These are phyloP conservation scores for Scedosporium apiospermum DNA, from an alignment of 2,329 filamentous ascomycete species.

Conservation along the genomic window DNA sequence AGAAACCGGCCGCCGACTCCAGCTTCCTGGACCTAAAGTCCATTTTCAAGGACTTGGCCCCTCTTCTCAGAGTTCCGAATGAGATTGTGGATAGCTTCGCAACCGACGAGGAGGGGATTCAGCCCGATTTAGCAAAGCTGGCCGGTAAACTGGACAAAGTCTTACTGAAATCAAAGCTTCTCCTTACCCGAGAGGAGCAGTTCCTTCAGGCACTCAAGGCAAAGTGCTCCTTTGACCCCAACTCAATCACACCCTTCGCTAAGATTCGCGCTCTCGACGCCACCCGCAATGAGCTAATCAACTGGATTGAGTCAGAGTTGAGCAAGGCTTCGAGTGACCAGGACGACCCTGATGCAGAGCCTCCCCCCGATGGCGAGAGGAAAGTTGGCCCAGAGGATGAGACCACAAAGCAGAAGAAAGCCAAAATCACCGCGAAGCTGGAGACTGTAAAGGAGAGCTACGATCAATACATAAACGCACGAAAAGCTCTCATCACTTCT, in stretches of 20 bases:
- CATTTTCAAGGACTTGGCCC: slow-evolving; percentile 33
- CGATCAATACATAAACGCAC: slow-evolving; percentile 37
- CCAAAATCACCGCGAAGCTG: slow-evolving; percentile 29
- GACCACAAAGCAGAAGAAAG: slow-evolving; percentile 12
- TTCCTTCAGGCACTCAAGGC: slow-evolving; percentile 38
- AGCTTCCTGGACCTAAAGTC: slow-evolving; percentile 39
- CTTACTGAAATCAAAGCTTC: slow-evolving; percentile 47
- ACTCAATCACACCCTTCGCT: slow-evolving; percentile 15
- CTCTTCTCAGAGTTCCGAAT: slow-evolving; percentile 41
- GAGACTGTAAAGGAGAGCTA: slow-evolving; percentile 44
- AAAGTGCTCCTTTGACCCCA: slow-evolving; percentile 21
- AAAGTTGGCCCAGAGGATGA: slow-evolving; percentile 8
- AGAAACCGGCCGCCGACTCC: slow-evolving; percentile 40
- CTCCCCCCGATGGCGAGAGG: slow-evolving; percentile 10
- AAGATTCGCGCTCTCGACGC: slow-evolving; percentile 44
- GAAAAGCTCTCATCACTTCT: slow-evolving; percentile 29
- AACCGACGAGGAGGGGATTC: slow-evolving; percentile 26
- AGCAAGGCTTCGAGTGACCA: slow-evolving; percentile 36
- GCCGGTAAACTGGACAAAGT: slow-evolving; percentile 47
- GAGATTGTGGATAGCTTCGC: slow-evolving; percentile 41
- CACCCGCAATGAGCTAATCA: slow-evolving; percentile 51
- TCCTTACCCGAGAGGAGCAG: slow-evolving; percentile 46
- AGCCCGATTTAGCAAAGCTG: slow-evolving; percentile 35
- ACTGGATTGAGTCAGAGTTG: slow-evolving; percentile 56
- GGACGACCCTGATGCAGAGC: slow-evolving; percentile 18